Evolutionary conservation across 2,329 filamentous ascomycete genomes (phyloP).

Genomic region (Botrytis sinoallii): DNA sequence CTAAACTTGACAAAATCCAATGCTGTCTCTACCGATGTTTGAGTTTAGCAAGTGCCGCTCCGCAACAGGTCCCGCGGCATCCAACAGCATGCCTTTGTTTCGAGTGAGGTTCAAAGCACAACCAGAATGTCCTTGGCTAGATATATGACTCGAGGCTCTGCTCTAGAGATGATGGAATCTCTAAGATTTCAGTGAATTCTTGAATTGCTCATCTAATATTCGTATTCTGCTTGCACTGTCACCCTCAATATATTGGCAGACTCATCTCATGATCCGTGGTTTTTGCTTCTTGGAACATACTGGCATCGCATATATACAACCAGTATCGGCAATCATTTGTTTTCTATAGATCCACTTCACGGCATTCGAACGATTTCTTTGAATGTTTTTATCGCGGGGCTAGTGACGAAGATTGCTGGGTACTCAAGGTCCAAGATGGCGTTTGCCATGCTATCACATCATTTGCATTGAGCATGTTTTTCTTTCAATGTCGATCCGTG

Average conservation of each 20-base stretch:
- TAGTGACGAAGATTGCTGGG: background rate
- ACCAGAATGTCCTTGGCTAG: background rate
- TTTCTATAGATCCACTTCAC: background rate
- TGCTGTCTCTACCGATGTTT: background rate
- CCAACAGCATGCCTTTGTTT: background rate
- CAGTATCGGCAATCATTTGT: background rate
- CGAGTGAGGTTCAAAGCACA: background rate
- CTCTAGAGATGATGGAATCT: too few species aligned
- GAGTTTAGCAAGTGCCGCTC: background rate
- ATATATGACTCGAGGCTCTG: background rate
- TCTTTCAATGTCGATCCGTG: background rate
- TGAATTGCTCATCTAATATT: background rate
- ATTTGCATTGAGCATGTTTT: background rate
- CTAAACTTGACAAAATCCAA: background rate
- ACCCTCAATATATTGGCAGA: background rate
- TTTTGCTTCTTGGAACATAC: background rate
- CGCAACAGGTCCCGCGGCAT: background rate
- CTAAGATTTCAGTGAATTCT: background rate
- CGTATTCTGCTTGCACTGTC: background rate
- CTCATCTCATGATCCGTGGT: background rate
- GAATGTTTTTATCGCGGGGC: background rate
- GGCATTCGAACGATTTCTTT: background rate
- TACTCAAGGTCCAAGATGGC: background rate
- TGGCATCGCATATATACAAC: background rate
- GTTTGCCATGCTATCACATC: background rate